Conservation (phyloP, 2,329 filamentous ascomycete species). For the Aspergillus hortae region DNA sequence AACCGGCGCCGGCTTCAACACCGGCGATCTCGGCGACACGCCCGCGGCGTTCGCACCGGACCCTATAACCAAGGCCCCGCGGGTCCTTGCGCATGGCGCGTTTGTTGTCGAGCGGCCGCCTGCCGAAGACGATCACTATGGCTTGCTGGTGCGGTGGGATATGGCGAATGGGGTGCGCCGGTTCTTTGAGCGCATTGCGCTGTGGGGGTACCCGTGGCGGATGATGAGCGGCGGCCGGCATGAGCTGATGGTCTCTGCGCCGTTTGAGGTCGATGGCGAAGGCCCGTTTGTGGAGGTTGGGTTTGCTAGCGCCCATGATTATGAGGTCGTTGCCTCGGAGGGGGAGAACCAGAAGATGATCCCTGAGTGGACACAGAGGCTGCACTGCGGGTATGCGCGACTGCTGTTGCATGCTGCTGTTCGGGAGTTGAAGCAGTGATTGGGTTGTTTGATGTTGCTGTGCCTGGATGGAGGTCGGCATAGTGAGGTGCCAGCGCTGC, state of each 20-base stretch:
- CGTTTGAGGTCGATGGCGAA: slow-evolving; percentile 14
- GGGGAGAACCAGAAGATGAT: slow-evolving; percentile 21
- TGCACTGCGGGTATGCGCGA: slow-evolving; percentile 27
- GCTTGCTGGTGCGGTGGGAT: slow-evolving; percentile 19
- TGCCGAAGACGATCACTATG: slow-evolving; percentile 8
- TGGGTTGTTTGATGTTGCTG: not conserved
- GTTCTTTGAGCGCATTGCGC: slow-evolving; percentile 24
- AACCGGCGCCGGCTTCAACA: slow-evolving; percentile 1
- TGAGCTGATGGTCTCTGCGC: slow-evolving; percentile 25
- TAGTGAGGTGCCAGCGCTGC: not conserved
- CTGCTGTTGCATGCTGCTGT: slow-evolving; percentile 22
- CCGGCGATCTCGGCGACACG: slow-evolving; percentile 18
- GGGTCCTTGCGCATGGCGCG: slow-evolving; percentile 18
- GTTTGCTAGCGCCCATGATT: slow-evolving; percentile 25
- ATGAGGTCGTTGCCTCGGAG: slow-evolving; percentile 22
- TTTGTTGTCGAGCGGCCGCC: slow-evolving; percentile 16
- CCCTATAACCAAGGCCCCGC: not conserved
- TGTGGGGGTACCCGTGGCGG: slow-evolving; percentile 29
- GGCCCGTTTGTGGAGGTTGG: slow-evolving; percentile 22
- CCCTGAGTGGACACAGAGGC: slow-evolving; percentile 18
- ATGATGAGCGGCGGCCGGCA: slow-evolving; percentile 23
- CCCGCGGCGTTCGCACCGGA: slow-evolving; percentile 10
- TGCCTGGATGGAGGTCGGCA: no score
- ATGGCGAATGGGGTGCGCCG: slow-evolving; percentile 15
- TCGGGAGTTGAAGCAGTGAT: slow-evolving; percentile 11